Conservation (phyloP, 129 eudicot genomes). For the Apium graveolens region DNA sequence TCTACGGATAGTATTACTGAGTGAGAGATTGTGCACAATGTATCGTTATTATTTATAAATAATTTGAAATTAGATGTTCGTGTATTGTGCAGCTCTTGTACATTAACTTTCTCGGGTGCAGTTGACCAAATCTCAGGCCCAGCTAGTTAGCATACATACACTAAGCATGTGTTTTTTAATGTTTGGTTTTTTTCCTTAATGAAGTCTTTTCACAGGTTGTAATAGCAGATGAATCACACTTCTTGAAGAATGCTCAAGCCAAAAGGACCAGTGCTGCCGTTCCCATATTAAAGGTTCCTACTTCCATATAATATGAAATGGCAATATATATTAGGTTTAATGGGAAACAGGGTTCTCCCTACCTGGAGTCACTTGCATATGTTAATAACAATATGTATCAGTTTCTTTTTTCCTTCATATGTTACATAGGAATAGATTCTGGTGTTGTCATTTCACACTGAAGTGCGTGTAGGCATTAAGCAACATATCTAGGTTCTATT, state of each 20-base stretch:
- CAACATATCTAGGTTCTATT: background rate
- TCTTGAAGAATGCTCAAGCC: slow-evolving; percentile 89
- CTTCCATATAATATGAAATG: background rate
- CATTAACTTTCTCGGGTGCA: background rate
- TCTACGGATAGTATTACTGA: background rate
- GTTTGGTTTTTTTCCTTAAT: slow-evolving; percentile 11
- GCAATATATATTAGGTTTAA: background rate
- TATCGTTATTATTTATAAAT: background rate
- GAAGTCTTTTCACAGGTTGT: slow-evolving; percentile 52
- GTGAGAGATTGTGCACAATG: background rate
- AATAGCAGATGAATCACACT: slow-evolving; percentile 97
- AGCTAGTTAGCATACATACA: background rate
- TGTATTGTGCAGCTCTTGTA: background rate
- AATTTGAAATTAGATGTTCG: background rate
- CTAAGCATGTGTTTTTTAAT: background rate
- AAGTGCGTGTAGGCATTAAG: background rate
- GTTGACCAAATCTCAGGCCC: background rate
- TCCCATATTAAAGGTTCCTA: slow-evolving; percentile 69
- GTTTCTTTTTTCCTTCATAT: background rate
- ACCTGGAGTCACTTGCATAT: background rate
- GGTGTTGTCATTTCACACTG: background rate
- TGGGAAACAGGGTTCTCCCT: background rate
- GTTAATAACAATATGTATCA: background rate
- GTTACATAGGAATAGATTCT: background rate
- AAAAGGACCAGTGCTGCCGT: slow-evolving; percentile 75